A percentile compares a stretch with the other conserved stretches of the same genome.
phyloP scores from a whole-genome alignment of 805 yeast genomes.

The Metschnikowia noctiluminum region DNA sequence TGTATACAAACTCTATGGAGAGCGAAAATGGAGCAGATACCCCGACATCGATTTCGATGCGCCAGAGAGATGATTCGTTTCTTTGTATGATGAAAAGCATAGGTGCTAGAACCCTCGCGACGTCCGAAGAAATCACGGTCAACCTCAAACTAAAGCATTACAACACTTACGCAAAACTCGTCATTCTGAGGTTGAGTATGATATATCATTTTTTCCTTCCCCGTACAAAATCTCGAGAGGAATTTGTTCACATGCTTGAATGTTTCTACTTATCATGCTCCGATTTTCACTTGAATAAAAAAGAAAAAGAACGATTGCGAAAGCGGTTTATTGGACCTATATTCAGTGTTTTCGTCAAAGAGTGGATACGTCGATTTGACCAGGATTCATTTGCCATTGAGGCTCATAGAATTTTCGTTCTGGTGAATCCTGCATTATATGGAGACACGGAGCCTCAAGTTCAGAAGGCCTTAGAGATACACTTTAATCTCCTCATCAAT shows the following conservation, averaged over 20 bases:
- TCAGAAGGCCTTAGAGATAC: slow-evolving; percentile 21
- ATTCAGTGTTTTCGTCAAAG: slow-evolving; percentile 12
- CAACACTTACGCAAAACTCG: slow-evolving; percentile 16
- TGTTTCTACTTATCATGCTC: slow-evolving; percentile 19
- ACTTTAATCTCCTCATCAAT: slow-evolving; percentile 18
- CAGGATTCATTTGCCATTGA: background rate
- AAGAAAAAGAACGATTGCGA: slow-evolving; percentile 12
- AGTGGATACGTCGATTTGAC: background rate
- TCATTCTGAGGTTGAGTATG: slow-evolving; percentile 18
- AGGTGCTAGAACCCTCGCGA: slow-evolving; percentile 6
- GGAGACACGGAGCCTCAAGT: slow-evolving; percentile 2
- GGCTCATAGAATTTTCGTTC: slow-evolving; percentile 1
- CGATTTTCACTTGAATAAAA: slow-evolving; percentile 29
- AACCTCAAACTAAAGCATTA: slow-evolving; percentile 23
- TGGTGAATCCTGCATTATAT: slow-evolving; percentile 10
- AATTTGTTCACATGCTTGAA: slow-evolving; percentile 4
- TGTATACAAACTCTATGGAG: background rate
- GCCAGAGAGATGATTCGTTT: background rate
- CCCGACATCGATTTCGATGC: background rate
- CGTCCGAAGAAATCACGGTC: slow-evolving; percentile 2
- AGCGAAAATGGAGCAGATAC: background rate
- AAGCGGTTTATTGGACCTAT: slow-evolving; percentile 17
- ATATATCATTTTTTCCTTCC: slow-evolving; percentile 16
- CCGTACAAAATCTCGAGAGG: background rate
- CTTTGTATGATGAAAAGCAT: background rate